Conservation (phyloP, 2,329 filamentous ascomycete genomes). For the Pseudogymnoascus pannorum region DNA sequence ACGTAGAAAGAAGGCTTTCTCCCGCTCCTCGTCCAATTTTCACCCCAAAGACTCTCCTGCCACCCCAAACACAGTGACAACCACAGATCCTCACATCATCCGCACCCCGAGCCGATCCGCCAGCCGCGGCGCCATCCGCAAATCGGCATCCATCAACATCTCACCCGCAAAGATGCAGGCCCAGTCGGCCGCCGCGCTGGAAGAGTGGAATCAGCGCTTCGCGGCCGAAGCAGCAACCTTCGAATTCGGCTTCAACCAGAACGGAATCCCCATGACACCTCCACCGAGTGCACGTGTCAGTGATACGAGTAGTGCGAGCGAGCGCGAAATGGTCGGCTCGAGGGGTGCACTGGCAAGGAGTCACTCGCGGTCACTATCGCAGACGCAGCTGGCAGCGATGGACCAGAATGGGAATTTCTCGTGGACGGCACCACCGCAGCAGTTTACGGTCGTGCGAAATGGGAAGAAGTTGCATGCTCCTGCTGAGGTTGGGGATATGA, state of each 20-base stretch:
- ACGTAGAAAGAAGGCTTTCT: background rate
- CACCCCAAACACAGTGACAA: background rate
- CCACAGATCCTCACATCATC: background rate
- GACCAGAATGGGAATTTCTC: background rate
- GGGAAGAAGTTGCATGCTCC: background rate
- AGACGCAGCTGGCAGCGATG: background rate
- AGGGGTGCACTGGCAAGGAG: background rate
- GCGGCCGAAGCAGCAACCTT: constrained; percentile 36
- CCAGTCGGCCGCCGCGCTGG: constrained; percentile 37
- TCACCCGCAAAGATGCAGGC: constrained; percentile 46
- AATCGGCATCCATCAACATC: constrained; percentile 17
- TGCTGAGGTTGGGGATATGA: background rate
- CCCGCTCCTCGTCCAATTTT: background rate
- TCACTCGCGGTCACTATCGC: background rate
- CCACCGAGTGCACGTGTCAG: constrained; percentile 36
- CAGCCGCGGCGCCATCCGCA: background rate
- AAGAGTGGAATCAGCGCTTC: constrained; percentile 45
- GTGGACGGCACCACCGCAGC: background rate
- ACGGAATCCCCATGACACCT: constrained; percentile 36
- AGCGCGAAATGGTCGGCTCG: background rate
- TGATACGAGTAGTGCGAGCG: background rate
- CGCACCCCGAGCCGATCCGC: background rate
- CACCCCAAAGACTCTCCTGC: background rate
- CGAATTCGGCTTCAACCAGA: constrained; percentile 38
- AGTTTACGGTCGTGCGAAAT: background rate